These are phyloP conservation scores for Vaccinium macrocarpon DNA, from an alignment of 148 eudicot species.

Conservation along the genomic window DNA sequence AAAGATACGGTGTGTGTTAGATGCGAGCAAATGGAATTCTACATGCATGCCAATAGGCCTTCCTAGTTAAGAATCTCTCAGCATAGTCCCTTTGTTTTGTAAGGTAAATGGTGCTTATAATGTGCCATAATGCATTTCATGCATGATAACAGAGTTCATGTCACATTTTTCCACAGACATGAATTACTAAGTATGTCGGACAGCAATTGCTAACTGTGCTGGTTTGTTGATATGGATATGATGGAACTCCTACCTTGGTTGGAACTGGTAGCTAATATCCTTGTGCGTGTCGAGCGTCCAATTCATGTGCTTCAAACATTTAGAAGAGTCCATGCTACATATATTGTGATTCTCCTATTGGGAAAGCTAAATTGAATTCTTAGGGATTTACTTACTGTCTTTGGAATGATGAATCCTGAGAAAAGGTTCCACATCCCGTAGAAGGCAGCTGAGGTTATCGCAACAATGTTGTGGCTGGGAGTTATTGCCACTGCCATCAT, in stretches of 20 bases:
- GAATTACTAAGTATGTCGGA: background rate
- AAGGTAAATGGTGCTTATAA: background rate
- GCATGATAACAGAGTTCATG: background rate
- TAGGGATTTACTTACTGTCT: conserved; percentile 29
- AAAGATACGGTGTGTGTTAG: background rate
- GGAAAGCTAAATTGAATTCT: background rate
- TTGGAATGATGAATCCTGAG: conserved; percentile 45
- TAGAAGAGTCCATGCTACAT: background rate
- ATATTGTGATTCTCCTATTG: background rate
- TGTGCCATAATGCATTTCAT: background rate
- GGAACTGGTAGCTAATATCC: background rate
- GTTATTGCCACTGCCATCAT: conserved; percentile 54
- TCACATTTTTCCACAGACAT: background rate
- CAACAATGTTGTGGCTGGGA: conserved; percentile 35
- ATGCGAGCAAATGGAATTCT: background rate
- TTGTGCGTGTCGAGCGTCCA: background rate
- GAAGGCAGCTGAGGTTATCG: conserved; percentile 32
- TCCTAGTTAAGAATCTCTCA: background rate
- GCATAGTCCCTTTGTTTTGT: background rate
- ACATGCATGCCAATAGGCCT: background rate
- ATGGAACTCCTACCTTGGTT: too few relatives aligned
- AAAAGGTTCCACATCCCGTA: conserved; percentile 45
- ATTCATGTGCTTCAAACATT: background rate
- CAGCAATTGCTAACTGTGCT: too few relatives aligned
- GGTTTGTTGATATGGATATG: too few relatives aligned